Evolutionary conservation across 2,329 filamentous ascomycete genomes (phyloP).

Genomic region (Pseudogymnoascus sp.): DNA sequence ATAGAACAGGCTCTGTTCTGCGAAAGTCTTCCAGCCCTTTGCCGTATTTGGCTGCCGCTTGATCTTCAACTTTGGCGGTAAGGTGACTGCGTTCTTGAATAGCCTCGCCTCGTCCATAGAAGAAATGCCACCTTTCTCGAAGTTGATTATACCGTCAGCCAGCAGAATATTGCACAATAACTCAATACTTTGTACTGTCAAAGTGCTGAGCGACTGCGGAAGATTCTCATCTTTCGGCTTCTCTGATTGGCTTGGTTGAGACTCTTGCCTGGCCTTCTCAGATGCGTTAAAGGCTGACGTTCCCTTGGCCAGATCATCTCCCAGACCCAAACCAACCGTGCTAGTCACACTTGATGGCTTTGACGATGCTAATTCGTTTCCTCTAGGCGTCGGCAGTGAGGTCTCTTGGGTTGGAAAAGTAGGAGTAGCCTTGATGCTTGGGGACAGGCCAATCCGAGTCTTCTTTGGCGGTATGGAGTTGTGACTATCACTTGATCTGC

Average conservation of each 20-base stretch:
- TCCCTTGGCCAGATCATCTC: not conserved
- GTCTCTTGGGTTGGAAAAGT: not conserved
- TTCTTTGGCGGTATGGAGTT: not conserved
- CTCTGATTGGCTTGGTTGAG: not conserved
- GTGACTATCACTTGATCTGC: not conserved
- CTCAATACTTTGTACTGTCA: not conserved
- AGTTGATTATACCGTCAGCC: not conserved
- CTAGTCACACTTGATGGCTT: not conserved
- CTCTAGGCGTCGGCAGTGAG: not conserved
- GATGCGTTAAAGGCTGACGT: not conserved
- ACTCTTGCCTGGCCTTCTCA: not conserved
- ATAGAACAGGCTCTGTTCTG: conserved; percentile 56
- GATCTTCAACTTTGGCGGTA: not conserved
- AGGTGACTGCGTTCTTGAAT: not conserved
- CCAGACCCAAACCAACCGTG: not conserved
- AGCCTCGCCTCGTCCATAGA: not conserved
- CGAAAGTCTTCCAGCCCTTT: conserved; percentile 48
- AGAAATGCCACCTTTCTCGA: not conserved
- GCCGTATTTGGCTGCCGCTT: not conserved
- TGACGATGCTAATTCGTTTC: not conserved
- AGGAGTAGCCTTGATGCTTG: not conserved
- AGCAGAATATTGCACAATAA: not conserved
- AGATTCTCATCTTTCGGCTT: not conserved
- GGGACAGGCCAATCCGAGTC: not conserved
- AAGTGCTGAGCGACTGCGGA: not conserved